These are phyloP conservation scores for Trichoderma citrinoviride DNA, from an alignment of 2,329 filamentous ascomycete genomes.

Conservation along the genomic window DNA sequence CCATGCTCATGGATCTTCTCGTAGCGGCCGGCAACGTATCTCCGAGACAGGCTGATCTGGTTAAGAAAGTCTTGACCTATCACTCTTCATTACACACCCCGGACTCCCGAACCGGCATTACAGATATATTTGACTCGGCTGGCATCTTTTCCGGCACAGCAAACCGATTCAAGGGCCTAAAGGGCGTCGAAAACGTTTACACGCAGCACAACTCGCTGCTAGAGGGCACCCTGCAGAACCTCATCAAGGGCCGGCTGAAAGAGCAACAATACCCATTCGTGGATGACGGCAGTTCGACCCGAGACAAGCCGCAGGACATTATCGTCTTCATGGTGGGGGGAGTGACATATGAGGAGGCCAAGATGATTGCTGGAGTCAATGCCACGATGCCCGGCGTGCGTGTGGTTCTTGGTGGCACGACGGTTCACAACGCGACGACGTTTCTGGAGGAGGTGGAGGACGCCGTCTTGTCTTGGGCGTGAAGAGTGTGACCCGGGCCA, in stretches of 20 bases:
- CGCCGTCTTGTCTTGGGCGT: slow-evolving; percentile 82
- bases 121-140: slow-evolving; percentile 86
- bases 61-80: slow-evolving; percentile 79
- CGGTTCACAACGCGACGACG: slow-evolving; percentile 79
- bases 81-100: slow-evolving; percentile 81
- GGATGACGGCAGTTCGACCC: slow-evolving; percentile 79
- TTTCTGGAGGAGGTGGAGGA: slow-evolving; percentile 93
- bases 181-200: slow-evolving; percentile 98
- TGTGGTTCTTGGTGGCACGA: slow-evolving; percentile 85
- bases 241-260: slow-evolving; percentile 86
- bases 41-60: slow-evolving; percentile 70
- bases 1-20: slow-evolving; percentile 83
- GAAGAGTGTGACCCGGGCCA: slow-evolving; percentile 40
- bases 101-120: slow-evolving; percentile 72
- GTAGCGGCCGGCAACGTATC: slow-evolving; percentile 79
- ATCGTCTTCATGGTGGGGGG: slow-evolving; percentile 93
- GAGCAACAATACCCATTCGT: slow-evolving; percentile 92
- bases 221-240: slow-evolving; percentile 82
- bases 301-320: slow-evolving; percentile 95
- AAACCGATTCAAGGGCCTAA: slow-evolving; percentile 87
- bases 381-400: slow-evolving; percentile 83
- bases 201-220: slow-evolving; percentile 92
- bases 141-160: slow-evolving; percentile 89
- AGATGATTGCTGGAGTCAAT: slow-evolving; percentile 93
- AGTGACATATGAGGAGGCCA: slow-evolving; percentile 93